Conservation (phyloP, 164 flowering plant species). For the Annona cherimola region DNA sequence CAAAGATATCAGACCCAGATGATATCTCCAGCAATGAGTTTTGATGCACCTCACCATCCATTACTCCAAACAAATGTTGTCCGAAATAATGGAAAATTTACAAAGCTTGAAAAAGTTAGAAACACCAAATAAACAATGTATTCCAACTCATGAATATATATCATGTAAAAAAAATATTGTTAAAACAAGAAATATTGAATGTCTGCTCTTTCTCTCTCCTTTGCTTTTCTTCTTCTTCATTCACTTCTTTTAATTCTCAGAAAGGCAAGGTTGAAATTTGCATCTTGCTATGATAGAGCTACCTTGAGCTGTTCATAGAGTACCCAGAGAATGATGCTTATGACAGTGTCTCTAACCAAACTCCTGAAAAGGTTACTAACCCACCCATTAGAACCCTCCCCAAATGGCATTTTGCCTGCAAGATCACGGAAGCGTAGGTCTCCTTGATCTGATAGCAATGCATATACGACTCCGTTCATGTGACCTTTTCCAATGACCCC, state of each 20-base stretch:
- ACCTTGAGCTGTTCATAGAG: slow-evolving; percentile 50
- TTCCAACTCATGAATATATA: too few species aligned
- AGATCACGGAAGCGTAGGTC: slow-evolving; percentile 77
- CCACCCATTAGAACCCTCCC: slow-evolving; percentile 34
- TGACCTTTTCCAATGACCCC: slow-evolving; percentile 94
- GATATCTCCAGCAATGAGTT: too few species aligned
- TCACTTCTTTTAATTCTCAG: not conserved
- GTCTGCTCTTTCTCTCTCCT: too few species aligned
- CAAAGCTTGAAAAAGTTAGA: too few species aligned
- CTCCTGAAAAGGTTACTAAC: slow-evolving; percentile 32
- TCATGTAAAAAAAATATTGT: too few species aligned
- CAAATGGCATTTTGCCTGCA: slow-evolving; percentile 36
- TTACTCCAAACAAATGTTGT: too few species aligned
- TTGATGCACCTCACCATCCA: too few species aligned
- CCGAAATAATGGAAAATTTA: too few species aligned
- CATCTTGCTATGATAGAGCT: slow-evolving; percentile 13
- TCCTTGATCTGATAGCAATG: slow-evolving; percentile 75
- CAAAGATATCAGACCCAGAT: too few species aligned
- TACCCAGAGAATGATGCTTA: slow-evolving; percentile 58
- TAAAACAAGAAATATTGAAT: too few species aligned
- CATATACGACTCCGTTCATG: slow-evolving; percentile 87
- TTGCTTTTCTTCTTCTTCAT: too few species aligned
- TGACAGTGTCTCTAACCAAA: slow-evolving; percentile 67
- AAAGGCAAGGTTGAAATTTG: not conserved
- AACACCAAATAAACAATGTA: too few species aligned